Conservation (phyloP, 345 rosid genomes). For the Diplotaxis tenuifolia region DNA sequence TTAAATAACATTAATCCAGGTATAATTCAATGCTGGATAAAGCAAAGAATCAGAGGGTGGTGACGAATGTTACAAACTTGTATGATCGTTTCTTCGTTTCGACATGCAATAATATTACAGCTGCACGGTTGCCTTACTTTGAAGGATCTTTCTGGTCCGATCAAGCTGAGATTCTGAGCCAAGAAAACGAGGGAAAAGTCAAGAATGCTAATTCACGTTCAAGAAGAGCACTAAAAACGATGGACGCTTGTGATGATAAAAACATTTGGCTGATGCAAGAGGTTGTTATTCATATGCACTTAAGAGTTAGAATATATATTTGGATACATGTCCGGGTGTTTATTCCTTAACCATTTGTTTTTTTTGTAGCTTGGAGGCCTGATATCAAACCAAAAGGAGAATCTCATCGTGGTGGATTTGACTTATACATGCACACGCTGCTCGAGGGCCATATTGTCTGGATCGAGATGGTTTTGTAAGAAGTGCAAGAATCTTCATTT, state of each 20-base stretch:
- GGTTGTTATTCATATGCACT: slow-evolving; percentile 26
- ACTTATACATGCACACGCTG: slow-evolving; percentile 55
- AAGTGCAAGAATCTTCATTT: slow-evolving; percentile 61
- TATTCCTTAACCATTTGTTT: slow-evolving; percentile 3
- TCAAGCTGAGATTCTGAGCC: slow-evolving; percentile 40
- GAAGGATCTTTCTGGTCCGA: slow-evolving; percentile 57
- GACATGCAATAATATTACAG: slow-evolving; percentile 40
- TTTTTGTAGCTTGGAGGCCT: slow-evolving; percentile 48
- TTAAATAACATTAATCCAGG: slow-evolving; percentile 37
- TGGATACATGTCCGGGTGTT: slow-evolving; percentile 12
- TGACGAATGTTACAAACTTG: slow-evolving; percentile 42
- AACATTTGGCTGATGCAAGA: slow-evolving; percentile 46
- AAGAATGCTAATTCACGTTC: slow-evolving; percentile 17
- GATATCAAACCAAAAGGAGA: slow-evolving; percentile 50
- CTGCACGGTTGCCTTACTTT: slow-evolving; percentile 56
- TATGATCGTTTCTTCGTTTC: slow-evolving; percentile 46
- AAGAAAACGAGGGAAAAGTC: slow-evolving; percentile 31
- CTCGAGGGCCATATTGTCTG: slow-evolving; percentile 45
- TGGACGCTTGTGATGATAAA: slow-evolving; percentile 34
- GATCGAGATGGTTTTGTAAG: slow-evolving; percentile 59
- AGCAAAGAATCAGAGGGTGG: slow-evolving; percentile 38
- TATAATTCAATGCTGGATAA: slow-evolving; percentile 44
- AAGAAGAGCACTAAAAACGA: slow-evolving; percentile 31
- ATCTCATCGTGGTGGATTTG: slow-evolving; percentile 56
- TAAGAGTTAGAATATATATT: background rate